phyloP scores from a whole-genome alignment of 176 grass and related monocot genomes.

The Chloris gayana region DNA sequence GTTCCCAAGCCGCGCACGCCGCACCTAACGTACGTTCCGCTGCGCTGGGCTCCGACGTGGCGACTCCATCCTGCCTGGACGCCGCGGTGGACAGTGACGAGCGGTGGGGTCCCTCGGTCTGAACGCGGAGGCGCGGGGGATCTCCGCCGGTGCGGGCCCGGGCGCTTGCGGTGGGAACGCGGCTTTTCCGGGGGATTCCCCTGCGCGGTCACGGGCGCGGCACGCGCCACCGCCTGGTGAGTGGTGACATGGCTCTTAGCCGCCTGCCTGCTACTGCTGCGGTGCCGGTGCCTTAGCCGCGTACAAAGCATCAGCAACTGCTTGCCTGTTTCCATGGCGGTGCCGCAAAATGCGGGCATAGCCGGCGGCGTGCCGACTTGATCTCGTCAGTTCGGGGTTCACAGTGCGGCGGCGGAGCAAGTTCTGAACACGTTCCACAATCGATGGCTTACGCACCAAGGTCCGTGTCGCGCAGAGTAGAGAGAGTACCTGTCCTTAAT shows the following conservation, averaged over 20 bases:
- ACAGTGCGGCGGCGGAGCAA: not conserved
- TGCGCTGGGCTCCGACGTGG: conserved; percentile 22
- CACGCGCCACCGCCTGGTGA: not conserved
- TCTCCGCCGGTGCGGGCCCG: not conserved
- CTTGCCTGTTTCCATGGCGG: not conserved
- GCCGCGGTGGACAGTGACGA: not conserved
- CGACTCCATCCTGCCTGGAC: conserved; percentile 27
- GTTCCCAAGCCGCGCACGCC: not conserved
- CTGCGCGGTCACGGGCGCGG: not conserved
- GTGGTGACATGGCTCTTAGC: not conserved
- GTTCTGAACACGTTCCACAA: not conserved
- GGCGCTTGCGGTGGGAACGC: conserved; percentile 46
- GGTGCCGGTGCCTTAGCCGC: not conserved
- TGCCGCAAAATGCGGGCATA: not conserved
- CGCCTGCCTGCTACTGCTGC: not conserved
- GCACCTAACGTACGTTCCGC: not conserved
- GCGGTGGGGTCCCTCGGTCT: conserved; percentile 21
- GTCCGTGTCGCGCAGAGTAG: not conserved
- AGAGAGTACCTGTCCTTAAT: no score
- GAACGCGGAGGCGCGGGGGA: conserved; percentile 46
- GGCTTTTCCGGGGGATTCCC: conserved; percentile 52
- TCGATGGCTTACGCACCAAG: not conserved
- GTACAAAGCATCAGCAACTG: not conserved
- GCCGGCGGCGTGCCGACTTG: not conserved
- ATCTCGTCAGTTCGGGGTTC: not conserved